Conservation (phyloP, 108 stramenopile genomes). For the Ochromonas danica region DNA sequence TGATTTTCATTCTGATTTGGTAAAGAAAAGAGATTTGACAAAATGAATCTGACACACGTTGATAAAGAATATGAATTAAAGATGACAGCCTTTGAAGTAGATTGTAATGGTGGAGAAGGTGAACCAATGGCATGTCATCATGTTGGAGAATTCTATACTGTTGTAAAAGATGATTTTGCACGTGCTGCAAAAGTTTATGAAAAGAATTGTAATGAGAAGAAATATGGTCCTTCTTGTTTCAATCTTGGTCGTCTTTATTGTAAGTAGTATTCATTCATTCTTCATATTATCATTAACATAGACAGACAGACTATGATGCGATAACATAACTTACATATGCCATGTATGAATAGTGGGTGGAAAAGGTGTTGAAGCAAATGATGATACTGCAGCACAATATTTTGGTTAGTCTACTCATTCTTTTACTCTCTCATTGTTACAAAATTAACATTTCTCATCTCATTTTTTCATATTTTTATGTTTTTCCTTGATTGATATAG, state of each 20-base stretch:
- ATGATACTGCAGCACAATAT: conserved; percentile 38
- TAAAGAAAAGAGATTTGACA: too few relatives aligned
- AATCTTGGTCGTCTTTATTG: conserved; percentile 27
- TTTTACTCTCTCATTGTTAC: background rate
- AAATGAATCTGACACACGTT: conserved; percentile 3
- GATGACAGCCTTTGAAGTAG: conserved; percentile 38
- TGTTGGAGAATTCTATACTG: conserved; percentile 53
- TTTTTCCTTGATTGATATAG: conserved; percentile 17
- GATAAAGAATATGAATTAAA: conserved; percentile 53
- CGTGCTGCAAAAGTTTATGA: conserved; percentile 42
- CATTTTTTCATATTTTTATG: background rate
- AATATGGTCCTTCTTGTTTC: conserved; percentile 54
- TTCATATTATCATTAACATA: background rate
- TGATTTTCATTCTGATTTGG: too few relatives aligned
- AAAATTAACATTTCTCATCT: too few relatives aligned
- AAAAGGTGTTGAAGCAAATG: conserved; percentile 44
- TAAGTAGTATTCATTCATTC: background rate
- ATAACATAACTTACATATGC: background rate
- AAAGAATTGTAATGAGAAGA: conserved; percentile 40
- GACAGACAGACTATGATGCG: background rate
- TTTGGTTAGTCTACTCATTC: conserved; percentile 29
- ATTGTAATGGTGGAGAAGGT: conserved; percentile 52
- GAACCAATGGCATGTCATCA: conserved; percentile 52
- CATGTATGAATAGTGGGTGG: conserved; percentile 37
- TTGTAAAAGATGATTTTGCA: conserved; percentile 44